A percentile compares a stretch with the other conserved stretches of the same genome.
phyloP scores from a whole-genome alignment of 116 monocot species.

The Posidonia oceanica region DNA sequence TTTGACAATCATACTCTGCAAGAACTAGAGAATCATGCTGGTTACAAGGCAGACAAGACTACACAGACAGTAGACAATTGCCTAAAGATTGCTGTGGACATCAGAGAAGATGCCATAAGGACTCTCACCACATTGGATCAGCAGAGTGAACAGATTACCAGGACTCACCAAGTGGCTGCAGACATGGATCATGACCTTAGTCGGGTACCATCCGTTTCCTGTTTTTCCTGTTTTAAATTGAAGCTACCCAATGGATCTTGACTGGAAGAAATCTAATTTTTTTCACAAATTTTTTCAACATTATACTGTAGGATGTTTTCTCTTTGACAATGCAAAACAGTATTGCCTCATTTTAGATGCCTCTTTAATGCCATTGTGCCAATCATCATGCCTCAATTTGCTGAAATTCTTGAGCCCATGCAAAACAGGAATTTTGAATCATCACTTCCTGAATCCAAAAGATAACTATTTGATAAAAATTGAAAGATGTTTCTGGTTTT shows the following conservation, averaged over 20 bases:
- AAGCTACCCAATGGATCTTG: neutral
- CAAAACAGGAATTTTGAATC: neutral
- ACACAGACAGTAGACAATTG: constrained; percentile 54
- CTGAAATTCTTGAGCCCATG: too few species aligned
- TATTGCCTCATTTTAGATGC: too few species aligned
- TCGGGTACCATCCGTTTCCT: constrained; percentile 28
- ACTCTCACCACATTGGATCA: constrained; percentile 70
- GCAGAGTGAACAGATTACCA: constrained; percentile 77
- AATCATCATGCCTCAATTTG: too few species aligned
- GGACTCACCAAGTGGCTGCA: constrained; percentile 49
- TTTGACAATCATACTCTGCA: constrained; percentile 68
- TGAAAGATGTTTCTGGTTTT: neutral
- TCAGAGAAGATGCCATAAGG: constrained; percentile 54
- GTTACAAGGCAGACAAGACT: constrained; percentile 68
- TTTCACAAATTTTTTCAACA: too few species aligned
- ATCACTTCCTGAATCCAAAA: neutral
- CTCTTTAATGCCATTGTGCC: too few species aligned
- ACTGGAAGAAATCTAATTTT: too few species aligned
- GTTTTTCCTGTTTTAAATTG: too few species aligned
- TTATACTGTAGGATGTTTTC: too few species aligned
- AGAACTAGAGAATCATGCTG: constrained; percentile 68
- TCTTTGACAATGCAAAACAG: too few species aligned
- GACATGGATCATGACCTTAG: constrained; percentile 71
- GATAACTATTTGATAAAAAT: neutral
- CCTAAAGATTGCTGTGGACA: constrained; percentile 73